These are phyloP conservation scores for Barbatosphaeria neglecta DNA, from an alignment of 495 filamentous ascomycete genomes.

Conservation along the genomic window DNA sequence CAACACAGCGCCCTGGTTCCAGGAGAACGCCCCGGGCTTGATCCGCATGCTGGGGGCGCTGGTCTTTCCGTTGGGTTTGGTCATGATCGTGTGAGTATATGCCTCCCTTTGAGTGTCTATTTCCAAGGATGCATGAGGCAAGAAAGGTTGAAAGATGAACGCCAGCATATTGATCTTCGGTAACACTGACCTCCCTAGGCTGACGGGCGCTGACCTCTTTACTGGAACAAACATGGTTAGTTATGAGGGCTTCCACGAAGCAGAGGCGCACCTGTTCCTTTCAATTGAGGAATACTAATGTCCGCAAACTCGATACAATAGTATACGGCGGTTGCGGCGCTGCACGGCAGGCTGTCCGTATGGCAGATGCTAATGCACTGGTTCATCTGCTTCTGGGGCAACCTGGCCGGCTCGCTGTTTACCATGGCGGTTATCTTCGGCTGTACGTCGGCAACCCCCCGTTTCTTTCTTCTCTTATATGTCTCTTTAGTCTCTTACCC, in stretches of 20 bases:
- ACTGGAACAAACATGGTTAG: constrained; percentile 48
- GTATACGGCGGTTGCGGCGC: constrained; percentile 43
- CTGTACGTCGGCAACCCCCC: constrained; percentile 24
- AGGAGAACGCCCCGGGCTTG: constrained; percentile 47
- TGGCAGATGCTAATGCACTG: constrained; percentile 41
- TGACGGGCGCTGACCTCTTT: constrained; percentile 49
- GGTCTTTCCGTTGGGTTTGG: constrained; percentile 48
- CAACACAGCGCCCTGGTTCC: constrained; percentile 46
- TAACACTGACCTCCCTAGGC: constrained; percentile 1
- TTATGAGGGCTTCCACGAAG: not conserved
- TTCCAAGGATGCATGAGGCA: not conserved
- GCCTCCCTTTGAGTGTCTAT: not conserved
- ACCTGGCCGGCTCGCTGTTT: constrained; percentile 48
- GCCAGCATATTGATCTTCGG: no score
- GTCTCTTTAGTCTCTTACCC: not conserved
- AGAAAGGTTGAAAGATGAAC: no score
- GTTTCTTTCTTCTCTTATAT: not conserved
- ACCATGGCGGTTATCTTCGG: constrained; percentile 47
- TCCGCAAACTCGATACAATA: constrained; percentile 7
- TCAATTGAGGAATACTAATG: not conserved
- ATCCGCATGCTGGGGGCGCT: constrained; percentile 43
- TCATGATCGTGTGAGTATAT: constrained; percentile 35
- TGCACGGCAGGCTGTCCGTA: constrained; percentile 40
- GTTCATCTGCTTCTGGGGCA: constrained; percentile 48
- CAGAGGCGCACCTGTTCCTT: not conserved